Evolutionary conservation across 2,329 filamentous ascomycete species (phyloP), one percentile per base, ranked within the genome.

Genomic region (Exserohilum turcica): DNA sequence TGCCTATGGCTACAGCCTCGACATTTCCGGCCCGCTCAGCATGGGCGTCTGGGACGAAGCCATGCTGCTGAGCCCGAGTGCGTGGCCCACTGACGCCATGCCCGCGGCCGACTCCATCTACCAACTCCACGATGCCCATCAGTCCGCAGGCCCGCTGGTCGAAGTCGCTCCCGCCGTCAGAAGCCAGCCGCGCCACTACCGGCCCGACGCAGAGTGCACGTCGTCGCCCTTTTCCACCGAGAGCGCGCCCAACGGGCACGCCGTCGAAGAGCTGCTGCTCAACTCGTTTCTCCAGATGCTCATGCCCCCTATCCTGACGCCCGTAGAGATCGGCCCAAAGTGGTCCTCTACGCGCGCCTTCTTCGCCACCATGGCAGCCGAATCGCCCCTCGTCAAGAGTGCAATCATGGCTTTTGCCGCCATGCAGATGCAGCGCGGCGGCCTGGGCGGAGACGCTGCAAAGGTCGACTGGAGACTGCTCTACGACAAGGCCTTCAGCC

Each of bases 401-500:
- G 79, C 81, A 6, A 79, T 83, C 18, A 70, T 82, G 54, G 79
- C 81, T 5, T 84, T 84, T 63, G 80, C 80, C 2, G 79, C 78
- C 24, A 69, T 82, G 32, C 48, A 74, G 74, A 36, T 76, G 57
- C 65, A 68, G 45, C 54, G 66, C 63, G 55, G 73, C 74, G 18
- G 72, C 64, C 5, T 76, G 72, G 51, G 74, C 57, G 8, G 62
- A 54, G 48, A 71, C 54, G 63, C 55, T 58, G 19, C 66, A 60
- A 55, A 72, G 35, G 63, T 57, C 57, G 43, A 73, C 66, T 57
- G 73, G 69, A 48, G 74, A 37, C 62, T 63, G n/a, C 44, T 69
- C 10, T 74, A 74, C 46, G 67, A 74, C 13, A 64, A 50, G 16
- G 67, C 70, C 40, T 59, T 65, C 2, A 57, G 62, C 36, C 61